Evolutionary conservation across 768 basidiomycete species (phyloP).

Genomic region (Tylopilus intermedius): DNA sequence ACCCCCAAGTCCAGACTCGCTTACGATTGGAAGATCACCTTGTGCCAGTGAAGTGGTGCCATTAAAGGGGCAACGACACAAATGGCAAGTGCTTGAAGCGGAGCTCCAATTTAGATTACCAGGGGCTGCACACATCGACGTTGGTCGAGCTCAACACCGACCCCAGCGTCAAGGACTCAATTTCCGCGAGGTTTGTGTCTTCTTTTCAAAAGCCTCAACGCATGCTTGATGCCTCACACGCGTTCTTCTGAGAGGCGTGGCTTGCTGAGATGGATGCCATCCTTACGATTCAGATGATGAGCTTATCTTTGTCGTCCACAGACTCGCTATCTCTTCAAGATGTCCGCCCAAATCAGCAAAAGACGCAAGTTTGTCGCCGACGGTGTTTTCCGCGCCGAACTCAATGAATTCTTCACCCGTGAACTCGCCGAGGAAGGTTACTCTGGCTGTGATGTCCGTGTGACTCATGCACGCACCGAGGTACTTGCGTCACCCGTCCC

Average conservation of each 20-base stretch:
- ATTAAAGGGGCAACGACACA: not conserved
- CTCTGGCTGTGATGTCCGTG: conserved; percentile 99
- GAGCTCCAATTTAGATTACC: conserved; percentile 21
- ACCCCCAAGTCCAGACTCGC: too few relatives aligned
- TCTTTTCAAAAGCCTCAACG: not conserved
- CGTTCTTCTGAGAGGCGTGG: not conserved
- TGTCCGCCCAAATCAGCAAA: conserved; percentile 91
- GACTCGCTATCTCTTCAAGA: conserved; percentile 36
- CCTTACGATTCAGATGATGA: conserved; percentile 16
- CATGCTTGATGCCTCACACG: not conserved
- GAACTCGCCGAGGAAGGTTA: conserved; percentile 99
- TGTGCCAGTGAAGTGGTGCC: too few relatives aligned
- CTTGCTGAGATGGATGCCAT: conserved; percentile 19
- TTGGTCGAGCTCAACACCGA: conserved; percentile 15
- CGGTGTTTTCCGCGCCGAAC: conserved; percentile 98
- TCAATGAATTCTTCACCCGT: conserved; percentile 97
- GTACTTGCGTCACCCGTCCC: conserved; percentile 34
- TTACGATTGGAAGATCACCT: too few relatives aligned
- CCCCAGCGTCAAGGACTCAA: conserved; percentile 16
- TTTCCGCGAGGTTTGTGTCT: conserved; percentile 23
- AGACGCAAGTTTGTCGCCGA: conserved; percentile 98
- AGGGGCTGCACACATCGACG: conserved; percentile 8
- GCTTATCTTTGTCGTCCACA: conserved; percentile 20
- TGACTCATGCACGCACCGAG: conserved; percentile 98
- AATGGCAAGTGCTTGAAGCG: conserved; percentile 16